These are phyloP conservation scores for Xerocomellus amylosporus DNA, from an alignment of 768 basidiomycete species.

Conservation along the genomic window DNA sequence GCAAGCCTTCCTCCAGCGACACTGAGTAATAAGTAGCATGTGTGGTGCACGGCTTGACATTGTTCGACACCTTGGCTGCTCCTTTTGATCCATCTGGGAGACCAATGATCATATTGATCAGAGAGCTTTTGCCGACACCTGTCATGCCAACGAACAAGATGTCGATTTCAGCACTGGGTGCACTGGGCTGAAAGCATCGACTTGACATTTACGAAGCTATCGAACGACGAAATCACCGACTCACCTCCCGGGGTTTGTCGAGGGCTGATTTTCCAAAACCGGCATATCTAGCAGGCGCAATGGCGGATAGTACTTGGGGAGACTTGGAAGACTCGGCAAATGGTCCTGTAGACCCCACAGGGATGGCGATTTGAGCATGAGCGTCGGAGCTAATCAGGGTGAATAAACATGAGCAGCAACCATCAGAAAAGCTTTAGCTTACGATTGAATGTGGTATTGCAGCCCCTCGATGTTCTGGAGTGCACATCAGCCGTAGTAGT, in stretches of 20 bases:
- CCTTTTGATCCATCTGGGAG: neutral
- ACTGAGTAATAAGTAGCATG: slow-evolving; percentile 6
- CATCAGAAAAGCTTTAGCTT: neutral
- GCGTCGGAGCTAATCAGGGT: too few species aligned
- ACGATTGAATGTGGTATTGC: neutral
- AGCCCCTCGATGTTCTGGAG: neutral
- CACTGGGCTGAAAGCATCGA: slow-evolving; percentile 3
- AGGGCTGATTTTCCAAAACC: too few species aligned
- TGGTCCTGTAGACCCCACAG: too few species aligned
- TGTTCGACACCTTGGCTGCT: slow-evolving; percentile 20
- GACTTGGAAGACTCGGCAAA: too few species aligned
- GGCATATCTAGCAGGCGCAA: too few species aligned
- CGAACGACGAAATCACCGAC: neutral
- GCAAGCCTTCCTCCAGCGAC: neutral
- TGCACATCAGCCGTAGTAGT: neutral
- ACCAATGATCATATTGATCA: slow-evolving; percentile 25
- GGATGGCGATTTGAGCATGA: too few species aligned
- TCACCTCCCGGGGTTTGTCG: slow-evolving; percentile 5
- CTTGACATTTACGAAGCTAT: slow-evolving; percentile 1
- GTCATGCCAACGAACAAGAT: slow-evolving; percentile 26
- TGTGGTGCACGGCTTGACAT: slow-evolving; percentile 19
- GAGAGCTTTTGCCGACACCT: slow-evolving; percentile 25
- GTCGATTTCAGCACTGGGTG: slow-evolving; percentile 9
- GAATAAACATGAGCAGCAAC: too few species aligned
- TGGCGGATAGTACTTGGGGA: too few species aligned